Conservation (phyloP, 2,329 filamentous ascomycete genomes). For the Davidsoniella eucalypti region DNA sequence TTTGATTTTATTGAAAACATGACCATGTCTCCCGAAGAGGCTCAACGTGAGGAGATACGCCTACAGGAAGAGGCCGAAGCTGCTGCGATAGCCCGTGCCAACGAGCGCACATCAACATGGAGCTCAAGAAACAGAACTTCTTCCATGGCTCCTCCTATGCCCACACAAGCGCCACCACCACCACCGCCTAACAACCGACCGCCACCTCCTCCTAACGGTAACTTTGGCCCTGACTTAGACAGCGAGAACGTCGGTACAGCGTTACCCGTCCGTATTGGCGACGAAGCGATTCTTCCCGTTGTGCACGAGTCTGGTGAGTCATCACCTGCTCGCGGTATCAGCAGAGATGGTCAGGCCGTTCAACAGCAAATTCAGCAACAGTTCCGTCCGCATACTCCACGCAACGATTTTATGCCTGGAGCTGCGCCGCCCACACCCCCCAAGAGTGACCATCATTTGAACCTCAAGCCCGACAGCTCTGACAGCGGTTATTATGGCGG, state of each 20-base stretch:
- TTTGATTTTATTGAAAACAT: conserved; percentile 80
- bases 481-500: conserved; percentile 30
- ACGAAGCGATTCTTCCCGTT: conserved; percentile 49
- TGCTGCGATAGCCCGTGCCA: conserved; percentile 17
- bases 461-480: conserved; percentile 29
- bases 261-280: neutral
- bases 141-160: conserved; percentile 25
- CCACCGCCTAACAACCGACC: conserved; percentile 21
- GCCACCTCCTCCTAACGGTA: conserved; percentile 24
- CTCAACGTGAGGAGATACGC: conserved; percentile 26
- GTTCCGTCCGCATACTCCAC: conserved; percentile 25
- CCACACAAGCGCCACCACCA: conserved; percentile 29
- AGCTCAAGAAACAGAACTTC: conserved; percentile 19
- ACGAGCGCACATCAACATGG: conserved; percentile 23
- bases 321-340: conserved; percentile 41
- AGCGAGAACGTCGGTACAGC: neutral
- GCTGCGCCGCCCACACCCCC: conserved; percentile 30
- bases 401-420: conserved; percentile 20
- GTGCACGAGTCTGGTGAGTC: conserved; percentile 82
- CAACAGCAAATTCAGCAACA: neutral
- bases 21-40: conserved; percentile 76
- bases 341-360: conserved; percentile 31
- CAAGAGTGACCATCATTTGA: conserved; percentile 24
- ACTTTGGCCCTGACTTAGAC: neutral
- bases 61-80: conserved; percentile 36